Evolutionary conservation across 2,329 filamentous ascomycete genomes (phyloP).

Genomic region (Periconia sp.): DNA sequence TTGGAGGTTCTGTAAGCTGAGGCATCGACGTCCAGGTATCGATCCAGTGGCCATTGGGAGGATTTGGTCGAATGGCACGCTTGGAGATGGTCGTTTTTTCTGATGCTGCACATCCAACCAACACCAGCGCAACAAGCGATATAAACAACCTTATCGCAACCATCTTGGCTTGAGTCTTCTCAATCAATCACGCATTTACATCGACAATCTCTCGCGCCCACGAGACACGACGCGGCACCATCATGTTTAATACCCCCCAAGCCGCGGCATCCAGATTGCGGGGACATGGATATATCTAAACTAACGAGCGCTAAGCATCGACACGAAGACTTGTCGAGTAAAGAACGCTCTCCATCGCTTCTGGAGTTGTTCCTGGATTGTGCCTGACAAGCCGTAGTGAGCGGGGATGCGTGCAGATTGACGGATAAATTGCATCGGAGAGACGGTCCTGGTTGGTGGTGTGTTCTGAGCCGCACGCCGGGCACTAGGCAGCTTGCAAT

Average conservation of each 20-base stretch:
- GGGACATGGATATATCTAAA: conserved; percentile 17
- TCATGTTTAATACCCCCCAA: conserved; percentile 21
- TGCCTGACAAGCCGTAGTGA: conserved; percentile 19
- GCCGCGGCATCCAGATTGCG: conserved; percentile 19
- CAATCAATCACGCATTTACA: no score
- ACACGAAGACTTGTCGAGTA: conserved; percentile 22
- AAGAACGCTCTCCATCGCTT: conserved; percentile 5
- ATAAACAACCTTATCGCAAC: conserved; percentile 18
- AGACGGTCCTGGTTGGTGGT: conserved; percentile 36
- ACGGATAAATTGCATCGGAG: conserved; percentile 39
- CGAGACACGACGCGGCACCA: no score
- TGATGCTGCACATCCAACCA: conserved; percentile 16
- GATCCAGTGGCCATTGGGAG: conserved; percentile 60
- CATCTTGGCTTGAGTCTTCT: conserved; percentile 14
- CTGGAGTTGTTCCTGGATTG: conserved; percentile 16
- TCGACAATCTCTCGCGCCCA: no score
- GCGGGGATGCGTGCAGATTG: conserved; percentile 33
- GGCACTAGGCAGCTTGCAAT: conserved; percentile 9
- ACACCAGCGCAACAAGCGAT: conserved; percentile 17
- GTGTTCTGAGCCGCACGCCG: conserved; percentile 5
- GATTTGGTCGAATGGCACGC: conserved; percentile 28
- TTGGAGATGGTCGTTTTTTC: conserved; percentile 8
- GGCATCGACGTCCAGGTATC: conserved; percentile 71
- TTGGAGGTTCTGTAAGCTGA: conserved; percentile 66
- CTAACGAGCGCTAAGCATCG: conserved; percentile 19